Base-by-base conservation (phyloP, 2,329 filamentous ascomycete genomes). In the Cercospora sojina region DNA sequence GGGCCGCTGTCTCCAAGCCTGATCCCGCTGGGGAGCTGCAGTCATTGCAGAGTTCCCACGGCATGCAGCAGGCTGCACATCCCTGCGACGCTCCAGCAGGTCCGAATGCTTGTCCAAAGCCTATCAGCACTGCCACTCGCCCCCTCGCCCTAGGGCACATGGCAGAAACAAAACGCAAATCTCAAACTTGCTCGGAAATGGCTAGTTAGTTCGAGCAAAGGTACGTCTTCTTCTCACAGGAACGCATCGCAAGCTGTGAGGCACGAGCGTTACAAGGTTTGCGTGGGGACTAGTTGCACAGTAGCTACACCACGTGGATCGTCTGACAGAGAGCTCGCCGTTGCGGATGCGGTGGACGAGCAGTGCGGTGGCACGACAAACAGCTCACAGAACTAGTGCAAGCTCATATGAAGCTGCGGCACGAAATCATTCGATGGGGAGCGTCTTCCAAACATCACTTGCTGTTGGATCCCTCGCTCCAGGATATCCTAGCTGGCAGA, bases 181-280 rank as follows among this genome's bases (percentile, higher is more conserved):
- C 51, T 56, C 23, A 56, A 9, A 56, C 20, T 27, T 32, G 51
- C 20, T 27, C 29, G 23, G 25, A 10, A 27, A 12, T 31, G 25
- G 51, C 51, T 27, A 29, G 25, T 29, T 27, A 29, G 25, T 29
- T 9, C 25, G 12, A 16, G 7, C 12, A 56, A 27, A 27, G 51
- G 23, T 31, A 56, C 51, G 51, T 56, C 18, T n/a, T 20, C 13
- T 29, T 56, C 51, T 56, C 25, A 25, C 31, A 56, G 51, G 51
- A 56, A 56, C 25, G 51, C 51, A 56, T 56, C 51, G 51, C 51
- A 27, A 31, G n/a, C 51, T 56, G 13, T 56, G 29, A 56, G 16
- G 51, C 51, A 56, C 51, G 12, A n/a, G 51, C 23, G 20, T 25
- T 27, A 16, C 51, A 23, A 31, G 51, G 51, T 12, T 32, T 56